Conservation (phyloP, 805 yeast species). For the Candida germanica region DNA sequence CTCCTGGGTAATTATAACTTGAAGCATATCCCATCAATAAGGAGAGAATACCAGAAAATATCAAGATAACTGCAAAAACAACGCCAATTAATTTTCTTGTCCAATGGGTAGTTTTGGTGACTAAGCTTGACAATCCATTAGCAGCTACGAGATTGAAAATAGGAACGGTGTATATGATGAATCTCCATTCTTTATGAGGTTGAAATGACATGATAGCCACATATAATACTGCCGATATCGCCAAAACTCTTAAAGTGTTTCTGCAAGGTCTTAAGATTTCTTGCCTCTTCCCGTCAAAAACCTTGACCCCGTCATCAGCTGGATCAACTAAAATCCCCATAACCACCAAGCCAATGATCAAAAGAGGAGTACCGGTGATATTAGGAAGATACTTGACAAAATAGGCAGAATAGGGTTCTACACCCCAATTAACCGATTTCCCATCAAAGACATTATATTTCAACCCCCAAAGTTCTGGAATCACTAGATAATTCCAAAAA, state of each 20-base stretch:
- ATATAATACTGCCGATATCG: slow-evolving; percentile 51
- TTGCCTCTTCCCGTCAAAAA: slow-evolving; percentile 12
- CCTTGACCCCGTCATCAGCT: slow-evolving; percentile 23
- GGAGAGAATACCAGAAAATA: slow-evolving; percentile 38
- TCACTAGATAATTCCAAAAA: slow-evolving; percentile 61
- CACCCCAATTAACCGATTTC: slow-evolving; percentile 78
- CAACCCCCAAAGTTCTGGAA: slow-evolving; percentile 78
- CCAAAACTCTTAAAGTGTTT: slow-evolving; percentile 43
- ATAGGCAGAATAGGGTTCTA: slow-evolving; percentile 70
- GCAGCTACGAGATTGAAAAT: slow-evolving; percentile 63
- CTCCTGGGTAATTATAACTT: slow-evolving; percentile 85
- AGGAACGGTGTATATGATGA: slow-evolving; percentile 75
- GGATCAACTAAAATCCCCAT: slow-evolving; percentile 44
- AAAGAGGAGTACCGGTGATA: slow-evolving; percentile 42
- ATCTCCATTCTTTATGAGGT: slow-evolving; percentile 95
- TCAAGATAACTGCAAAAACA: slow-evolving; percentile 20
- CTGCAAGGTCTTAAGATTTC: slow-evolving; percentile 25
- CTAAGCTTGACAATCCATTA: slow-evolving; percentile 45
- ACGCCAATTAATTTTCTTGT: slow-evolving; percentile 10
- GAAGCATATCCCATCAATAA: slow-evolving; percentile 59
- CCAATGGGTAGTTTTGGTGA: slow-evolving; percentile 10
- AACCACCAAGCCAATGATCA: slow-evolving; percentile 33
- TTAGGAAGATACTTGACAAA: slow-evolving; percentile 47
- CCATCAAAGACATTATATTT: slow-evolving; percentile 75
- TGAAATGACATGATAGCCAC: slow-evolving; percentile 69